These are phyloP conservation scores for Coemansia pectinata DNA, from an alignment of 192 early-diverging fungal genomes.

Conservation along the genomic window DNA sequence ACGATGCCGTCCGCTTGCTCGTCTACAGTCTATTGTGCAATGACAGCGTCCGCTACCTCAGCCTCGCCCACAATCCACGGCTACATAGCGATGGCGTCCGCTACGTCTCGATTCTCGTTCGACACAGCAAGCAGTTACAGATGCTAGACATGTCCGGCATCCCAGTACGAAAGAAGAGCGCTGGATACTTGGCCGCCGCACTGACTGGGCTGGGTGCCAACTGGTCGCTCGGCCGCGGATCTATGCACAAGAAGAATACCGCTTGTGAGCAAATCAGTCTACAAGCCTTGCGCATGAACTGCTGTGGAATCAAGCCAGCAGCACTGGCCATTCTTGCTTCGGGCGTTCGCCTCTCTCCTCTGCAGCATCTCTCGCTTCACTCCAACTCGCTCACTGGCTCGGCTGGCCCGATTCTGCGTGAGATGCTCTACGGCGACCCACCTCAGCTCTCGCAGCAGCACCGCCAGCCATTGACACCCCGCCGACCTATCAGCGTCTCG, in stretches of 20 bases:
- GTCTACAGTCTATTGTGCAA: conserved; percentile 71
- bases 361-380: conserved; percentile 51
- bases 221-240: conserved; percentile 48
- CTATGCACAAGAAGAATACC: conserved; percentile 43
- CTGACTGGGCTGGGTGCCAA: conserved; percentile 54
- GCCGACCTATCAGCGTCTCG: conserved; percentile 46
- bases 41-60: conserved; percentile 65
- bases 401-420: conserved; percentile 51
- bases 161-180: conserved; percentile 67
- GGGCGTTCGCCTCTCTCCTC: conserved; percentile 50
- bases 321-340: conserved; percentile 55
- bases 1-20: conserved; percentile 69
- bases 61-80: conserved; percentile 67
- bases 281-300: conserved; percentile 55
- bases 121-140: conserved; percentile 67
- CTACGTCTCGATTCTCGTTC: conserved; percentile 72
- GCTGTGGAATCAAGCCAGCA: conserved; percentile 52
- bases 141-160: conserved; percentile 72
- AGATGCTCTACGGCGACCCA: conserved; percentile 56
- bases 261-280: conserved; percentile 45
- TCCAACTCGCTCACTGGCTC: conserved; percentile 41
- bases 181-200: conserved; percentile 68
- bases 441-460: conserved; percentile 31
- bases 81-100: conserved; percentile 73
- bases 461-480: conserved; percentile 10